A percentile compares a stretch with the other conserved stretches of the same genome.
Evolutionary conservation across 2,329 filamentous ascomycete species (phyloP).

Genomic region (Rhytidhysteron rufulum): DNA sequence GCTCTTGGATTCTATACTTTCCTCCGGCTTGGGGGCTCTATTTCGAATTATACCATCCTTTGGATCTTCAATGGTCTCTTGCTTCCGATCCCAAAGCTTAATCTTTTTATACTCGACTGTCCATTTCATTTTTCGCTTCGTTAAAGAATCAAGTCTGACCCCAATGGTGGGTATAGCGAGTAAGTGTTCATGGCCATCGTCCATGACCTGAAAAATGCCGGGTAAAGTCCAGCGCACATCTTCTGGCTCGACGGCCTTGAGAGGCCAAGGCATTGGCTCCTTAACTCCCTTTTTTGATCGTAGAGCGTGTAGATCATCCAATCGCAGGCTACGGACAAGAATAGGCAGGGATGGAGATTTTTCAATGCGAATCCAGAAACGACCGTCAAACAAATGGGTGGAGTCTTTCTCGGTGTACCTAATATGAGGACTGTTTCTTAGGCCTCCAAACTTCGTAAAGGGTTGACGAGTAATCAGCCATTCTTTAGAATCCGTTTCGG

Average conservation of each 20-base stretch:
- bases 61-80: no score
- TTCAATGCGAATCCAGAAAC: slow-evolving; percentile 53
- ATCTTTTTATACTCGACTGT: slow-evolving; percentile 21
- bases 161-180: slow-evolving; percentile 28
- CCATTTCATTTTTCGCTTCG: slow-evolving; percentile 12
- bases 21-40: no score
- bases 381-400: slow-evolving; percentile 49
- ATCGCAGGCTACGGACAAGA: slow-evolving; percentile 33
- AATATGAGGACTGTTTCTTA: not conserved
- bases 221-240: slow-evolving; percentile 42
- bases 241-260: slow-evolving; percentile 31
- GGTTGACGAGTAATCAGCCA: slow-evolving; percentile 28
- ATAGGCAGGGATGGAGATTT: slow-evolving; percentile 29
- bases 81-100: slow-evolving; percentile 5
- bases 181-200: slow-evolving; percentile 10
- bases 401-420: not conserved
- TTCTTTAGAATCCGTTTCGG: slow-evolving; percentile 7
- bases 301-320: slow-evolving; percentile 13
- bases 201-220: slow-evolving; percentile 5
- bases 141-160: slow-evolving; percentile 10
- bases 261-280: slow-evolving; percentile 3
- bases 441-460: slow-evolving; percentile 4
- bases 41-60: no score
- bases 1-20: no score
- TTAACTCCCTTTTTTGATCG: not conserved